phyloP scores from a whole-genome alignment of 108 stramenopile species.

The Mediolabrus comicus region DNA sequence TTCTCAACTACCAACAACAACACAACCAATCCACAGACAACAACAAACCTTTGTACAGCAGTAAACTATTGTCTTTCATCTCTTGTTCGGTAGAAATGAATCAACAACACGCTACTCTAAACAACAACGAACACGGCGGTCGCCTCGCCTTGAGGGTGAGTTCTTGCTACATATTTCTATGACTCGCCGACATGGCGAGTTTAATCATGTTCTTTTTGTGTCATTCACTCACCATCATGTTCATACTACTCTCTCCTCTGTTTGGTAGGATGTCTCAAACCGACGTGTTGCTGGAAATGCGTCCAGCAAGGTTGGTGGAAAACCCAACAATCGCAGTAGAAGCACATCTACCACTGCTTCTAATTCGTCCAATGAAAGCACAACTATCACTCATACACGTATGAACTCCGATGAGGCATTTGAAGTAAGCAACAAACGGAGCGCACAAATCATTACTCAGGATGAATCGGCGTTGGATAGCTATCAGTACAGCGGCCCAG shows the following conservation, averaged over 20 bases:
- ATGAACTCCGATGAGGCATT: background rate
- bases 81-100: background rate
- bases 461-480: conserved; percentile 8
- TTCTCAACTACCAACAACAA: too few species aligned
- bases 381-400: background rate
- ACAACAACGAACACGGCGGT: background rate
- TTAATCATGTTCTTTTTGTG: background rate
- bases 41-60: background rate
- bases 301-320: background rate
- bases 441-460: background rate
- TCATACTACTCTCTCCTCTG: background rate
- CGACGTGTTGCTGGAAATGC: conserved; percentile 1
- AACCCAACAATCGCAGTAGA: conserved; percentile 1
- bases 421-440: background rate
- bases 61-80: background rate
- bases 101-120: background rate
- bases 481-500: conserved; percentile 76
- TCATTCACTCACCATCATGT: background rate
- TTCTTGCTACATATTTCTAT: background rate
- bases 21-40: too few species aligned
- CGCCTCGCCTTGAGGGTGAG: background rate
- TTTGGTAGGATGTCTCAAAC: conserved; percentile 42
- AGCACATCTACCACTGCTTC: background rate
- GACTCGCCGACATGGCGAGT: background rate
- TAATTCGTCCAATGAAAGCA: background rate